Evolutionary conservation across 768 basidiomycete genomes (phyloP).

Genomic region (Vararia minispora): DNA sequence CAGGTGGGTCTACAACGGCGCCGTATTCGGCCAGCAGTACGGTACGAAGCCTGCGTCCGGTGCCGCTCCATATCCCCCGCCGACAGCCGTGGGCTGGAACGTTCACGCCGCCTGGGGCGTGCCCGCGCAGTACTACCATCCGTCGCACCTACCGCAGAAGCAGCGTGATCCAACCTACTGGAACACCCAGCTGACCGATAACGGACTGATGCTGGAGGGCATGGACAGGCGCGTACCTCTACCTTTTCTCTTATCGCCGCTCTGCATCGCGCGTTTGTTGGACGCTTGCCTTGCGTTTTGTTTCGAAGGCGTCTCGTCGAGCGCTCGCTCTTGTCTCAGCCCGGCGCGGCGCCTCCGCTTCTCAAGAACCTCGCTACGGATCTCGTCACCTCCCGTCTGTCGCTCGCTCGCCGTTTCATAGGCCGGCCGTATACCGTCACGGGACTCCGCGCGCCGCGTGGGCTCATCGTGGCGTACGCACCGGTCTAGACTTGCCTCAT

Average conservation of each 20-base stretch:
- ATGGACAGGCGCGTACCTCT: constrained; percentile 48
- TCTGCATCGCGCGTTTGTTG: not conserved
- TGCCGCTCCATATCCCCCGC: constrained; percentile 7
- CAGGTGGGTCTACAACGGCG: constrained; percentile 12
- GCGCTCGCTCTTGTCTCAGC: too few relatives aligned
- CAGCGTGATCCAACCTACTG: constrained; percentile 58
- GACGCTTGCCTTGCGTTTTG: not conserved
- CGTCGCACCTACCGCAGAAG: constrained; percentile 53
- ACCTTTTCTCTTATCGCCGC: not conserved
- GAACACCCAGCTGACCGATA: constrained; percentile 42
- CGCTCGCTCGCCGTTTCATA: too few relatives aligned
- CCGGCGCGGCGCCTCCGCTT: too few relatives aligned
- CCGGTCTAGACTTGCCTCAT: too few relatives aligned
- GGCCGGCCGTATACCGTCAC: too few relatives aligned
- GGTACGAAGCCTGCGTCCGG: constrained; percentile 1
- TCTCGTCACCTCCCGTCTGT: too few relatives aligned
- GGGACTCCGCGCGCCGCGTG: too few relatives aligned
- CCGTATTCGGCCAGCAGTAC: not conserved
- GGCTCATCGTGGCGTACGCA: too few relatives aligned
- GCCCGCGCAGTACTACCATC: constrained; percentile 29
- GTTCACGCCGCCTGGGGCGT: constrained; percentile 12
- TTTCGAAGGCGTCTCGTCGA: too few relatives aligned
- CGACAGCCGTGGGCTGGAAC: constrained; percentile 9
- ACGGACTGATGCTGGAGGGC: constrained; percentile 52
- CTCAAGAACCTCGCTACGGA: too few relatives aligned